These are phyloP conservation scores for Haplosporangium sp. DNA, from an alignment of 371 early-diverging fungal genomes.

Conservation along the genomic window DNA sequence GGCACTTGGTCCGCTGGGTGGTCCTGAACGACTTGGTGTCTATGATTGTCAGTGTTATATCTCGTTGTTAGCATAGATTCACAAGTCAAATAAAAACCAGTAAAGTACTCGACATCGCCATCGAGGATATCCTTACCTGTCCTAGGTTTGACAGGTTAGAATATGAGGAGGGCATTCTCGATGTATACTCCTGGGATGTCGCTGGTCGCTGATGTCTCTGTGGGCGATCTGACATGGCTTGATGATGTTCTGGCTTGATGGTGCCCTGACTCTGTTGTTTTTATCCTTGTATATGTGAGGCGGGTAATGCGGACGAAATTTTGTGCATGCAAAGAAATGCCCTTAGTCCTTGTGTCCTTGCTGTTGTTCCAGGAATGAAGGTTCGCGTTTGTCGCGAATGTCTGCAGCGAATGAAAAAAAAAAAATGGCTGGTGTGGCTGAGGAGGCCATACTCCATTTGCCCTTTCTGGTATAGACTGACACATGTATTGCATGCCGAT, in stretches of 20 bases:
- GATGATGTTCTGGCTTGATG: not conserved
- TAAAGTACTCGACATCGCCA: not conserved
- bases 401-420: too few species aligned
- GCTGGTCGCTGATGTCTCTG: slow-evolving; percentile 32
- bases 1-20: not conserved
- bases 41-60: not conserved
- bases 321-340: too few species aligned
- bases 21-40: not conserved
- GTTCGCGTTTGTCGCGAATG: too few species aligned
- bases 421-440: too few species aligned
- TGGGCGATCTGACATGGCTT: slow-evolving; percentile 22
- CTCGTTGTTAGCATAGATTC: not conserved
- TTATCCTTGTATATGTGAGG: too few species aligned
- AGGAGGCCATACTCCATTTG: too few species aligned
- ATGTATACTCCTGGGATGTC: slow-evolving; percentile 25
- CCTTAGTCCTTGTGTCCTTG: too few species aligned
- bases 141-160: too few species aligned
- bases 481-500: not conserved
- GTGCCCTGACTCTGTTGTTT: not conserved
- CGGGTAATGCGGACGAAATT: too few species aligned
- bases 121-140: too few species aligned
- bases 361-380: too few species aligned
- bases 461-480: not conserved
- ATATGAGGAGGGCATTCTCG: slow-evolving; percentile 29
- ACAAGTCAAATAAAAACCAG: not conserved